Percentiles rank a stretch among this genome's conserved stretches.
These are phyloP conservation scores for Globisporangium uncinulatum DNA, from an alignment of 352 stramenopile species.

Conservation along the genomic window DNA sequence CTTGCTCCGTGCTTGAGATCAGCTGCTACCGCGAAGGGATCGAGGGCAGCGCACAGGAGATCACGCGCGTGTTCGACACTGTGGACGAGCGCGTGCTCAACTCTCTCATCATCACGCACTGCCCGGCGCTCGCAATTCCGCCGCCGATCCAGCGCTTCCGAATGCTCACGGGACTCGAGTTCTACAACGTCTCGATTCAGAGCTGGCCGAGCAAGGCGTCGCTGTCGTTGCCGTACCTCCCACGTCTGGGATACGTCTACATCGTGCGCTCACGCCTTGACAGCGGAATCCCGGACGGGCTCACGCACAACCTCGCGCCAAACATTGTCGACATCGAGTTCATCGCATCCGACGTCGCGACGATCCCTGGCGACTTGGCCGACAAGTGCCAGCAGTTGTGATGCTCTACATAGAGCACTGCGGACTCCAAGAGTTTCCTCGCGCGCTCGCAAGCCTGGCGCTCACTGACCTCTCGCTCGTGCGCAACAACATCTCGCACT, in stretches of 20 bases:
- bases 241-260: constrained; percentile 20
- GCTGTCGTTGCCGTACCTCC: constrained; percentile 13
- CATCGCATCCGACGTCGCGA: constrained; percentile 7
- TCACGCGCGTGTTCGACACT: constrained; percentile 8
- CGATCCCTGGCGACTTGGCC: constrained; percentile 16
- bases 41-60: constrained; percentile 7
- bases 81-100: constrained; percentile 19
- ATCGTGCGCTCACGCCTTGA: constrained; percentile 13
- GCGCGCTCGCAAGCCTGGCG: constrained; percentile 10
- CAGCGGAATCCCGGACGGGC: constrained; percentile 12
- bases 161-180: constrained; percentile 21
- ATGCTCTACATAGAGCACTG: constrained; percentile 30
- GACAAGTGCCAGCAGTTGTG: constrained; percentile 17
- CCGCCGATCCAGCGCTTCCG: constrained; percentile 16
- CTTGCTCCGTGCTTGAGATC: constrained; percentile 28
- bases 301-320: constrained; percentile 16
- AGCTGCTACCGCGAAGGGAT: constrained; percentile 19
- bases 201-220: constrained; percentile 16
- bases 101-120: constrained; percentile 26
- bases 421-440: constrained; percentile 17
- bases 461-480: constrained; percentile 25
- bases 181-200: constrained; percentile 27
- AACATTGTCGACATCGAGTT: constrained; percentile 26
- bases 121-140: constrained; percentile 17
- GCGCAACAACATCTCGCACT: constrained; percentile 20